Base-by-base conservation (phyloP, 1,139 yeast genomes). In the Protomyces pachydermus region DNA sequence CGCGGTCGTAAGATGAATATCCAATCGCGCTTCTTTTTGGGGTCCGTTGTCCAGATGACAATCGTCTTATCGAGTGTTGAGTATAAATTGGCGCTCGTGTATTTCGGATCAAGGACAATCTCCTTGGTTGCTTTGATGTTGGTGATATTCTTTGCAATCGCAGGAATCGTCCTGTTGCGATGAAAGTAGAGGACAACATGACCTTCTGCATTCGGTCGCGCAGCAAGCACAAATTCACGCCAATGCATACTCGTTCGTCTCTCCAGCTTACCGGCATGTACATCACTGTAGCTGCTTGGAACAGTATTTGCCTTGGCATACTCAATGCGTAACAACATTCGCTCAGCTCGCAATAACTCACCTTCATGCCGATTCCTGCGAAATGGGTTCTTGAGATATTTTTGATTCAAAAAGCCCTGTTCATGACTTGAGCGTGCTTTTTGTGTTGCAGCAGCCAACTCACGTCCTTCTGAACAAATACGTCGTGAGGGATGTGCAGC, bases 151-250 rank as follows among this genome's bases (percentile, higher is more conserved):
- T 69, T 68, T 34, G 74, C 74, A 4, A 71, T 68, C 32, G 69
- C 69, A 34, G 78, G 73, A n/a, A 81, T 76, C 16, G 77, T 76
- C 54, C 82, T 75, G 1, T 77, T 73, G 35, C 81, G 81, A 73
- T 84, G 86, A 66, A 90, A 82, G 70, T 88, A 91, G 1, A 89
- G 69, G 1, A 78, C 73, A 1, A 88, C 72, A 0, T 91, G 88
- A 8, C 76, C 75, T 1, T 74, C 76, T 0, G 71, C 56, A 62
- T 65, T 79, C 75, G 32, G 82, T 83, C 0, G 87, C 82, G 52
- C 82, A 82, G 93, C 76, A 0, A 86, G 85, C 39, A 82, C 75
- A 71, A 83, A 87, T 72, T 90, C 96, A 66, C 81, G 82, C 93
- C 96, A 89, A 55, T 89, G 76, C 66, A 87, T 90, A n/a, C 79